Evolutionary conservation across 83 land plant genomes (phyloP).

Genomic region (Picea mariana): DNA sequence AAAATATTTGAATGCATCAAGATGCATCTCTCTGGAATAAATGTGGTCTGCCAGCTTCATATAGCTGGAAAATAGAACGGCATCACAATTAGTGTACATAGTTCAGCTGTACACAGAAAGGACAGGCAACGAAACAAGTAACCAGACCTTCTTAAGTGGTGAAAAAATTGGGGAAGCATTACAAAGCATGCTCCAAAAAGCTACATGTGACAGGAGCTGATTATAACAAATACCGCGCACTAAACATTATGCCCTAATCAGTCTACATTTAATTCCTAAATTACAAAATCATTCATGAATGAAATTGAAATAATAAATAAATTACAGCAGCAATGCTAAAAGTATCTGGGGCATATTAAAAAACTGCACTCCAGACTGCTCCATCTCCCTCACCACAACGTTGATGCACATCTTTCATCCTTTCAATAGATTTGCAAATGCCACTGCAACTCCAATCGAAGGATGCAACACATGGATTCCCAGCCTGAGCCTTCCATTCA

Average conservation of each 20-base stretch:
- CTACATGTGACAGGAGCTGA: neutral
- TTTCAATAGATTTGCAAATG: conserved; percentile 44
- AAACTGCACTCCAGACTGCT: conserved; percentile 46
- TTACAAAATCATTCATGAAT: conserved; percentile 8
- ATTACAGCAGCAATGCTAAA: conserved; percentile 4
- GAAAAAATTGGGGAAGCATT: neutral
- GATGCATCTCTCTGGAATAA: neutral
- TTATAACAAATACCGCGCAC: neutral
- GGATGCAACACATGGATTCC: conserved; percentile 48
- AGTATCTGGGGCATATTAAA: conserved; percentile 19
- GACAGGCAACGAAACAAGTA: neutral
- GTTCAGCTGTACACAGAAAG: neutral
- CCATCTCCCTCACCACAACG: conserved; percentile 44
- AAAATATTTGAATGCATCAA: conserved; percentile 3
- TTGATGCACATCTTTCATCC: conserved; percentile 46
- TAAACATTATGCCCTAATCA: neutral
- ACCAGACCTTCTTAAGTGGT: neutral
- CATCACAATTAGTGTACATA: conserved; percentile 14
- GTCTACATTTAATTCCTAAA: no score
- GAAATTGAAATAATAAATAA: neutral
- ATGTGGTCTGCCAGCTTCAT: neutral
- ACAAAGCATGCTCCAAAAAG: conserved; percentile 5
- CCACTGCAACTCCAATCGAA: conserved; percentile 60
- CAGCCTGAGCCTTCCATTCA: conserved; percentile 55
- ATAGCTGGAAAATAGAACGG: neutral